Evolutionary conservation across 768 basidiomycete genomes (phyloP).

Genomic region (Suillus alpinus): DNA sequence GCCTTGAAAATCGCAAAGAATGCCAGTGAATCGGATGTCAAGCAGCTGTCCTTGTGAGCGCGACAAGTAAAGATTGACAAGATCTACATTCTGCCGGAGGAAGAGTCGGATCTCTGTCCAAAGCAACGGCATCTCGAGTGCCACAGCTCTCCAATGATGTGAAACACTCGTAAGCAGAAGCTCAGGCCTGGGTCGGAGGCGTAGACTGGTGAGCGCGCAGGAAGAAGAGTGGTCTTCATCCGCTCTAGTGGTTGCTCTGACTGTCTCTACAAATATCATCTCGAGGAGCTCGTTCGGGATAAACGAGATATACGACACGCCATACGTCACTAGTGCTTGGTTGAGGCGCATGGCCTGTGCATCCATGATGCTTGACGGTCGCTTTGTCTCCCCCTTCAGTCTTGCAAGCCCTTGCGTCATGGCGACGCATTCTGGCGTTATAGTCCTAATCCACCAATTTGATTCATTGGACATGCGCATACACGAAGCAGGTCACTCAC

Average conservation of each 20-base stretch:
- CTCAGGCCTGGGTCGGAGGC: constrained; percentile 16
- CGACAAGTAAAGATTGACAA: constrained; percentile 24
- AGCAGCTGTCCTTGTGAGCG: constrained; percentile 26
- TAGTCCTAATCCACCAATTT: neutral
- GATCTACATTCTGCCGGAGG: constrained; percentile 24
- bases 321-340: constrained; percentile 5
- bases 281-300: constrained; percentile 26
- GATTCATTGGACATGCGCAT: neutral
- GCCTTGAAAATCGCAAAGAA: constrained; percentile 14
- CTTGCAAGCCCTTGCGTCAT: constrained; percentile 14
- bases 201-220: constrained; percentile 1
- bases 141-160: constrained; percentile 39
- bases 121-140: constrained; percentile 35
- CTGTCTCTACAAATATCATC: constrained; percentile 23
- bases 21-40: constrained; percentile 18
- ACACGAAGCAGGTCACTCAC: neutral
- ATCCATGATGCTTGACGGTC: constrained; percentile 18
- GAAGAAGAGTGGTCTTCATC: neutral
- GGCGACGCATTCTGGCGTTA: constrained; percentile 4
- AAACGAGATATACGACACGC: constrained; percentile 12
- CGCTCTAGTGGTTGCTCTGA: constrained; percentile 5
- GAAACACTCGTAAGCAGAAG: constrained; percentile 42
- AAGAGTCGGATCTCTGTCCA: constrained; percentile 35
- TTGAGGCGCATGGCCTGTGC: constrained; percentile 14
- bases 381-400: constrained; percentile 19